Conservation (phyloP, 345 rosid species). For the Aquilaria sinensis region DNA sequence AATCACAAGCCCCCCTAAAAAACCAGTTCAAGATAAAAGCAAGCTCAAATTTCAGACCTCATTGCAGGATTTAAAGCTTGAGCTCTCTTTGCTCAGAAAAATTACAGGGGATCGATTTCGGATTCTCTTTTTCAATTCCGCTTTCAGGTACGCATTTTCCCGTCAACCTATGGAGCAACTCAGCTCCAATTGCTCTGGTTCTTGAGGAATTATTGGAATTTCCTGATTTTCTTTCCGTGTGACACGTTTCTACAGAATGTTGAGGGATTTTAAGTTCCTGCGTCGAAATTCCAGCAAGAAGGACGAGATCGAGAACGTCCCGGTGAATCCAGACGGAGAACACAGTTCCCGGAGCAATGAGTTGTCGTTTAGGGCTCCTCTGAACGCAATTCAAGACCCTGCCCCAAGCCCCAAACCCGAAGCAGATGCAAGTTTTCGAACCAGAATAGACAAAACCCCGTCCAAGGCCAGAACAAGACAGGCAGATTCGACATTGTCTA, state of each 20-base stretch:
- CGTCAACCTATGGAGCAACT: too few relatives aligned
- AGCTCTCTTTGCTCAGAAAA: constrained; percentile 2
- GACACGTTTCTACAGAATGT: constrained; percentile 34
- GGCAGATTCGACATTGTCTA: constrained; percentile 48
- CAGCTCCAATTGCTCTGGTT: not conserved
- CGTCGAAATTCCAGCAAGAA: constrained; percentile 50
- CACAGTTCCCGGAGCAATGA: constrained; percentile 38
- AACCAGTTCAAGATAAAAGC: not conserved
- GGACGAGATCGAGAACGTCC: constrained; percentile 77
- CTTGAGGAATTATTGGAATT: not conserved
- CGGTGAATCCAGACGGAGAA: constrained; percentile 44
- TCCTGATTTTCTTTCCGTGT: not conserved
- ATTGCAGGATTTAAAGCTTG: not conserved
- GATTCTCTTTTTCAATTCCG: constrained; percentile 32
- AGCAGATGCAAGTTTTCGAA: constrained; percentile 24
- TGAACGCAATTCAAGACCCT: constrained; percentile 56
- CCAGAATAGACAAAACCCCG: constrained; percentile 56
- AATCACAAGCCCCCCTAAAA: not conserved
- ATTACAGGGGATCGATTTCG: constrained; percentile 27
- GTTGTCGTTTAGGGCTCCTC: constrained; percentile 52
- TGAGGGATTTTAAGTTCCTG: constrained; percentile 56
- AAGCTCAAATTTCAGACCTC: constrained; percentile 1
- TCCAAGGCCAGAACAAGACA: constrained; percentile 47
- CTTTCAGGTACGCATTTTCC: constrained; percentile 31
- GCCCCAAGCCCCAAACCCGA: constrained; percentile 30